Base-by-base conservation (phyloP, 2,329 filamentous ascomycete genomes). In the Aspergillus terreus region DNA sequence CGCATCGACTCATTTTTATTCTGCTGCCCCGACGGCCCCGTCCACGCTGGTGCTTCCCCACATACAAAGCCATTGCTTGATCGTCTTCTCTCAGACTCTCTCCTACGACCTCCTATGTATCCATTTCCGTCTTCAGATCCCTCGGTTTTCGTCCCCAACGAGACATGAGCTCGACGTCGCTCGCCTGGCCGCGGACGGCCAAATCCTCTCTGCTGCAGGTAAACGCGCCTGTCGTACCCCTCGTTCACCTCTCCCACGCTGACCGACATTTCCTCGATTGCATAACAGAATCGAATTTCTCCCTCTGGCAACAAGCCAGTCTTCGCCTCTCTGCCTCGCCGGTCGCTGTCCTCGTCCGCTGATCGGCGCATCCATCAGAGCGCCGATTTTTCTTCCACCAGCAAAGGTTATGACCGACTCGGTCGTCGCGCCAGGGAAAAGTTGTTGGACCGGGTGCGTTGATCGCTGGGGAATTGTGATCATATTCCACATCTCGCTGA, bases 351-450 rank as follows among this genome's bases (percentile, higher is more conserved):
- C 4, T 58, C 58, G 25, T 51, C 53, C 21, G 36, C 56, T 48
- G 55, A 58, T 53, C 60, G 56, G 35, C 52, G 46, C 41, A 50
- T 59, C 15, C 58, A 62, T 25, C 66, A 68, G 30, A 52, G 63
- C 49, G 63, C 64, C 51, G 64, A 63, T 6, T 67, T 69, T 54
- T 70, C 67, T 17, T 65, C 55, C 41, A 59, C 54, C 47, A 62
- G 63, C 52, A 54, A 53, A 30, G 62, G 50, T 17, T 54, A 65
- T 47, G 63, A 66, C 49, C 64, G 67, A 9, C 50, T 74, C 27
- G 71, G 69, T 30, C 68, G 64, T 30, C 68, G 69, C 23, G 73
- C 73, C 10, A 72, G 69, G 53, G 72, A 76, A 59, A 76, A 75
- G 57, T 57, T 72, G 55, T 65, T 73, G 25, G 73, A 77, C 56